Evolutionary conservation across 2,329 filamentous ascomycete species (phyloP).

Genomic region (Cadophora malorum): DNA sequence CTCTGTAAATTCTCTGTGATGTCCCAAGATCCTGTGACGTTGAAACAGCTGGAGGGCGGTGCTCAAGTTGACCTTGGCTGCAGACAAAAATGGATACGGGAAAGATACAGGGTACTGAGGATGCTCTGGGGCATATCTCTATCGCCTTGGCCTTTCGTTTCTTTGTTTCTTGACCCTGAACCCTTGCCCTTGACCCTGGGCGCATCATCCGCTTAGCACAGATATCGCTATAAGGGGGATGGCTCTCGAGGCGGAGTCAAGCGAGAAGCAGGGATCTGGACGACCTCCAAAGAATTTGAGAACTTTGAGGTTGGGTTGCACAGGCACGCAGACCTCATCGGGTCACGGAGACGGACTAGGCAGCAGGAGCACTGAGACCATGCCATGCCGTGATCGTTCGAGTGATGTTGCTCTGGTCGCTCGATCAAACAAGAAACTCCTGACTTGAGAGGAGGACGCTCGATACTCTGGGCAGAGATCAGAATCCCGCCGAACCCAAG

Average conservation of each 20-base stretch:
- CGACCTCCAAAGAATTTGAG: slow-evolving; percentile 7
- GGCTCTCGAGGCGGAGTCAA: slow-evolving; percentile 15
- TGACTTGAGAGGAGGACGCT: neutral
- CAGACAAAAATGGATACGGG: slow-evolving; percentile 38
- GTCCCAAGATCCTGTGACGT: slow-evolving; percentile 16
- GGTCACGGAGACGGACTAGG: neutral
- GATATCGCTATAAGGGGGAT: slow-evolving; percentile 1
- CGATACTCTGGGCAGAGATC: slow-evolving; percentile 2
- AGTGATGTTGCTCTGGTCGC: neutral
- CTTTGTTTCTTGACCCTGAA: neutral
- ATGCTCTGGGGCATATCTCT: neutral
- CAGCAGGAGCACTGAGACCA: slow-evolving; percentile 1
- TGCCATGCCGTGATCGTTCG: neutral
- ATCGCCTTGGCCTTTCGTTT: neutral
- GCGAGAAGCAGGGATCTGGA: slow-evolving; percentile 15
- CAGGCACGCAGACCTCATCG: slow-evolving; percentile 8
- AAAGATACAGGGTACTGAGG: slow-evolving; percentile 18
- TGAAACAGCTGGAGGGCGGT: slow-evolving; percentile 16
- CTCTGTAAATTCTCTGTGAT: neutral
- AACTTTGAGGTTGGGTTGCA: slow-evolving; percentile 7
- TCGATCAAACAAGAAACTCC: neutral
- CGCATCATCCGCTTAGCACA: slow-evolving; percentile 19
- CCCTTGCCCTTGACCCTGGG: slow-evolving; percentile 10
- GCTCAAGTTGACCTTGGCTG: slow-evolving; percentile 14
- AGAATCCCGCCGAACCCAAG: neutral